phyloP scores from a whole-genome alignment of 2,329 filamentous ascomycete genomes.

The Grosmannia penicillata region DNA sequence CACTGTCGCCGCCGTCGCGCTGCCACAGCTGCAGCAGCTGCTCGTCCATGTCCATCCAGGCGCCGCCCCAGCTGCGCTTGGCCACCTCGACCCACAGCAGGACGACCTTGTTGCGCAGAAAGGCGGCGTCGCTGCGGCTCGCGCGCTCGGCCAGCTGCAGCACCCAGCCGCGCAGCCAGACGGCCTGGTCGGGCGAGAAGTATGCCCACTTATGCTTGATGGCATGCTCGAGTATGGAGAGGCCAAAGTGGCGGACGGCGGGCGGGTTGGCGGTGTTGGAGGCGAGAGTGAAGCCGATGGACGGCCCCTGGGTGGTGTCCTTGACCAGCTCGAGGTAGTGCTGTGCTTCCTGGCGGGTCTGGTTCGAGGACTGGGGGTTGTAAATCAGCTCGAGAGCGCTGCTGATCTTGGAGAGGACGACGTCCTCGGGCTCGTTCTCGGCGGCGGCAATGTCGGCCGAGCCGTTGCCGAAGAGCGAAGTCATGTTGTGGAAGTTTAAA shows the following conservation, averaged over 20 bases:
- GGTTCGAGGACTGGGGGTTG: conserved; percentile 64
- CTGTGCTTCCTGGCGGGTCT: conserved; percentile 68
- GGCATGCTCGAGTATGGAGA: conserved; percentile 81
- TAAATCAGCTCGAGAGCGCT: conserved; percentile 82
- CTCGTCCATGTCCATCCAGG: conserved; percentile 91
- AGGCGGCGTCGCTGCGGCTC: conserved; percentile 58
- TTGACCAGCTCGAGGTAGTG: conserved; percentile 79
- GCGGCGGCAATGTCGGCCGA: conserved; percentile 8
- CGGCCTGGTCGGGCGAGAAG: conserved; percentile 53
- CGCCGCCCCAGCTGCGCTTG: conserved; percentile 80
- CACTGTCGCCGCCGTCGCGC: conserved; percentile 40
- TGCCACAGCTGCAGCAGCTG: conserved; percentile 76
- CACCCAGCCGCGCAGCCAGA: conserved; percentile 59
- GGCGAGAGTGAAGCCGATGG: conserved; percentile 73
- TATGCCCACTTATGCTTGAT: conserved; percentile 74
- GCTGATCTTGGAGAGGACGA: conserved; percentile 53
- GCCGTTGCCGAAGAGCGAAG: conserved; percentile 5
- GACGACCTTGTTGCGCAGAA: conserved; percentile 83
- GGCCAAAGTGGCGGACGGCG: conserved; percentile 81
- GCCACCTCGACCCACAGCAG: conserved; percentile 91
- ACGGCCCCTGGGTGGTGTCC: conserved; percentile 60
- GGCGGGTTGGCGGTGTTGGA: conserved; percentile 60
- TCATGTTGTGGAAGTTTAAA: conserved; percentile 1
- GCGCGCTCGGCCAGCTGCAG: conserved; percentile 62
- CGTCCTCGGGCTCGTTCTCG: conserved; percentile 7